Base-by-base conservation (phyloP, 2,329 filamentous ascomycete genomes). In the Clarireedia homoeocarpa region DNA sequence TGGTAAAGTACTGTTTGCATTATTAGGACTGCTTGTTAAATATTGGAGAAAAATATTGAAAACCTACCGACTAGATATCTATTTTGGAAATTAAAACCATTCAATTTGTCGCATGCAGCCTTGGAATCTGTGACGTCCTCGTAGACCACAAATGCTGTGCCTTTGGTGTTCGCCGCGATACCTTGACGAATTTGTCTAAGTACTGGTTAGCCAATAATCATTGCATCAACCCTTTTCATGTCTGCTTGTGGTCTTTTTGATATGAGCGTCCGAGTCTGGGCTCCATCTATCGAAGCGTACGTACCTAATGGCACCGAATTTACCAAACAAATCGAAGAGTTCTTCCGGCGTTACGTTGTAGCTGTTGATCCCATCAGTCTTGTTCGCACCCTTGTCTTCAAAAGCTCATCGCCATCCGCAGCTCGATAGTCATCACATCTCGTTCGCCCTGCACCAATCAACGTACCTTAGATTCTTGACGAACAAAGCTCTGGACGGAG, bases 31-130 rank as follows among this genome's bases (percentile, higher is more conserved):
- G 23, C 6, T 15, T 14, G 6, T 26, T 34, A 17, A 46, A 27
- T 26, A 49, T 26, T 40, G 54, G 27, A 46, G 48, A 51, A 39
- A 20, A 20, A 17, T 9, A 20, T 26, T 38, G 12, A 38, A 42
- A 42, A 84, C 89, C 60, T 83, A 95, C 90, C 91, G 70, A 99
- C 94, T 67, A 99, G 89, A 76, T 99, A 99, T 72, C 94, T 88
- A 77, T 92, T 96, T 79, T 99, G 94, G 75, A 99, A 99, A 79
- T 99, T 99, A 85, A 95, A 99, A 72, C 94, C 94, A 80, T 99
- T 99, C 73, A 99, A 81, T 79, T 97, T 96, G 80, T 99, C 94
- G 81, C 94, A 97, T 71, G 94, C 94, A 76, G 91, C 86, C 79
- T 99, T 99, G 65, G 94, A 91, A 80, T 99, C 94, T 82, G 94